Base-by-base conservation (phyloP, 306 rosid genomes). In the Inga laurina region DNA sequence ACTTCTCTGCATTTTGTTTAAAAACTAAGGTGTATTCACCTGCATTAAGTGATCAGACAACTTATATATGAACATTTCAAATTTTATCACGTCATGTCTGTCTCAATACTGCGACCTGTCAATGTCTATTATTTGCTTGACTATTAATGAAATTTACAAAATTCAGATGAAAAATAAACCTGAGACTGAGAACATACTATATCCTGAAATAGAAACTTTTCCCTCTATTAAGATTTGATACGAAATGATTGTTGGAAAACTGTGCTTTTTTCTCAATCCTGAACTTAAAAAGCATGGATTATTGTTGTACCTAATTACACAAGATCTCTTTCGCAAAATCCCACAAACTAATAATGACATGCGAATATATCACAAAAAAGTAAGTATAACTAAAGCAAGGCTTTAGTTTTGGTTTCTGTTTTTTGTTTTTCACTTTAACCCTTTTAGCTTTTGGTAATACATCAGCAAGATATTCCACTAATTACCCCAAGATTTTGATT, bases 381-480 rank as follows among this genome's bases (percentile, higher is more conserved):
- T 27, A 21, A 77, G 44, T 34, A 48, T 5, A 46, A 34, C 49
- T 76, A 86, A 90, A 76, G 77, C 59, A 77, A 65, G 66, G 78
- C 71, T 87, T 80, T 81, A 65, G 68, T 72, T 76, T 67, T 61
- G 2, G 34, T 22, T 43, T 41, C 34, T 10, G 66, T 59, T 22
- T 8, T 21, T 21, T 21, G n/a, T 14, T 49, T 49, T 52, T 9
- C 9, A 6, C 81, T 75, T 83, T 80, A 11, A 32, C 71, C 65
- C 44, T 73, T 74, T 72, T 11, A 15, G 83, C 59, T 77, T 74
- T 72, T 72, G 37, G 79, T 74, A 79, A 78, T 78, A 75, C 44
- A 74, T 52, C 78, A 80, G 89, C 80, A 78, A 86, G 79, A 82
- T 74, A 80, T 77, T 70, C 78, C 79, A 82, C 85, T 81, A 83